Base-by-base conservation (phyloP, 1,284 basidiomycete genomes). In the Melampsora americana region DNA sequence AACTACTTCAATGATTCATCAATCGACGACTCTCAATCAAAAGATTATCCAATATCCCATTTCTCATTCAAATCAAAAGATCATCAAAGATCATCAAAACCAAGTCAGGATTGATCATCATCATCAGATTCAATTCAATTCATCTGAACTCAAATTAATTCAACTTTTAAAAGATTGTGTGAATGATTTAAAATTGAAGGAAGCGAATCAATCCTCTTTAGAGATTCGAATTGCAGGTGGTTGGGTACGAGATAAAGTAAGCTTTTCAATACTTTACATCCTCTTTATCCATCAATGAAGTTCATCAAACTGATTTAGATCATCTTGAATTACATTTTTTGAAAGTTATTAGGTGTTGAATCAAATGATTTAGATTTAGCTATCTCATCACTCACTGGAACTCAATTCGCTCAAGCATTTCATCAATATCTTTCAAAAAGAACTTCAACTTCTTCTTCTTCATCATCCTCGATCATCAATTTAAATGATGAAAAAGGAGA, bases 241-340 rank as follows among this genome's bases (percentile, higher is more conserved):
- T 42, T 98, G 95, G 95, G 95, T 97, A 60, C 86, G 95, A 80
- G 95, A 99, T 84, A 99, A 99, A 89, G 93, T 92, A 79, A 83
- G 84, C 81, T 59, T 44, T 16, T n/a, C n/a, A n/a, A n/a, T n/a
- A n/a, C n/a, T 11, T 23, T 61, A 23, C n/a, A n/a, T n/a, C n/a
- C n/a, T n/a, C n/a, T n/a, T n/a, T n/a, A n/a, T n/a, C n/a, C n/a
- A n/a, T n/a, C n/a, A n/a, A n/a, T n/a, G n/a, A n/a, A n/a, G n/a
- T n/a, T n/a, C n/a, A n/a, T n/a, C n/a, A n/a, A n/a, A n/a, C n/a
- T n/a, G n/a, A 59, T n/a, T 1, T 23, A 59, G 16, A 59, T 12
- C 6, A 16, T n/a, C 16, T 59, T 56, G 53, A 11, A 50, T 12
- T 18, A 65, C 77, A 83, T n/a, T 60, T 16, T 18, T 14, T 46